phyloP scores from a whole-genome alignment of 2,329 filamentous ascomycete species.

The Lojkania enalia region DNA sequence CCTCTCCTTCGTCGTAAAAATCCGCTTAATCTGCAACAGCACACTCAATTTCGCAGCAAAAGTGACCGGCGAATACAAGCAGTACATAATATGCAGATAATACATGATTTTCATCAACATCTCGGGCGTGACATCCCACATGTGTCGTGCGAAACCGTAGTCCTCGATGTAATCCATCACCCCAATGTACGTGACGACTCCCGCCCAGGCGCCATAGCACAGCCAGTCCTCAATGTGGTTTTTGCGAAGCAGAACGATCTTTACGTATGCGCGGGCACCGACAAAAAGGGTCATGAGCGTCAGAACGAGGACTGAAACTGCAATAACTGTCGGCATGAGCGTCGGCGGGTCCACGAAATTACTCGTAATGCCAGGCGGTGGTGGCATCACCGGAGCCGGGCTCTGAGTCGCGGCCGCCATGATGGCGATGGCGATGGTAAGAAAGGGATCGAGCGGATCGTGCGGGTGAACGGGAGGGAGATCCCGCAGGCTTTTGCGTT shows the following conservation, averaged over 20 bases:
- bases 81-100: background rate
- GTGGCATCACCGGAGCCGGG: background rate
- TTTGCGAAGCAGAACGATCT: slow-evolving; percentile 4
- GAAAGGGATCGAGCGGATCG: too few relatives aligned
- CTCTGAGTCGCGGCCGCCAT: background rate
- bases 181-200: slow-evolving; percentile 8
- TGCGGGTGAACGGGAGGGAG: too few relatives aligned
- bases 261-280: slow-evolving; percentile 5
- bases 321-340: slow-evolving; percentile 5
- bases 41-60: slow-evolving; percentile 22
- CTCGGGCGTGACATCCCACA: background rate
- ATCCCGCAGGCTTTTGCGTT: too few relatives aligned
- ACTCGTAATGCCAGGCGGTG: background rate
- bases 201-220: slow-evolving; percentile 8
- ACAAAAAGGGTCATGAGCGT: slow-evolving; percentile 5
- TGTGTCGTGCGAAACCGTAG: background rate
- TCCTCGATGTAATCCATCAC: background rate
- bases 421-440: too few relatives aligned
- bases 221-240: slow-evolving; percentile 8
- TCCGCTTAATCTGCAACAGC: slow-evolving; percentile 22
- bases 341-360: slow-evolving; percentile 9
- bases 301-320: slow-evolving; percentile 1
- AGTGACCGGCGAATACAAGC: slow-evolving; percentile 20
- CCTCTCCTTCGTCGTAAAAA: slow-evolving; percentile 15
- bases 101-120: background rate